Base-by-base conservation (phyloP, 257 asterid species). In the Mitragyna speciosa region DNA sequence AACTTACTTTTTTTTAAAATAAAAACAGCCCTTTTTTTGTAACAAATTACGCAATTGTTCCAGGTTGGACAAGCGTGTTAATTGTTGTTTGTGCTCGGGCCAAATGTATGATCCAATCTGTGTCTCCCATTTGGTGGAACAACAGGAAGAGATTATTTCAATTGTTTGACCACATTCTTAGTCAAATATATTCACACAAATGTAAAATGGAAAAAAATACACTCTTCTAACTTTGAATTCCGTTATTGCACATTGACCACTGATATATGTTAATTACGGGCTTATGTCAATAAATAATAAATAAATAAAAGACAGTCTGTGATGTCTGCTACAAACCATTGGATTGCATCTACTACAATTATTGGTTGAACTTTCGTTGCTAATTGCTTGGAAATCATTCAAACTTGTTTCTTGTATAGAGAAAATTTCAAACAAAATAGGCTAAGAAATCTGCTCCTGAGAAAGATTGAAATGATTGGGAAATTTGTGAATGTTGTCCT, bases 241-340 rank as follows among this genome's bases (percentile, higher is more conserved):
- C 48, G 54, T 54, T 54, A 54, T 33, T 31, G 24, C 48, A 31
- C 24, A 10, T 74, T 74, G 49, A n/a, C 24, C 31, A 48, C 19
- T 61, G 67, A 61, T n/a, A 61, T 61, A 8, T 28, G 66, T 24
- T 15, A 59, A 59, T 61, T 61, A 61, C 39, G 68, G 39, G 68
- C 68, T n/a, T 63, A 20, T 56, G 39, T 63, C 67, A 61, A n/a
- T n/a, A n/a, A n/a, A n/a, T n/a, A n/a, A n/a, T n/a, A n/a, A n/a
- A n/a, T n/a, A n/a, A n/a, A n/a, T n/a, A n/a, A 2, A 24, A 58
- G 36, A n/a, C 11, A 28, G 78, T 74, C 70, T 75, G 15, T 58
- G 70, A 59, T 59, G 78, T 24, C 70, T 54, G 48, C 67, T 51
- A 41, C 66, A 45, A 73, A 73, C 17, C 36, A 31, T 56, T 10